phyloP scores from a whole-genome alignment of 1,139 yeast species.

The Geotrichum europaeum region DNA sequence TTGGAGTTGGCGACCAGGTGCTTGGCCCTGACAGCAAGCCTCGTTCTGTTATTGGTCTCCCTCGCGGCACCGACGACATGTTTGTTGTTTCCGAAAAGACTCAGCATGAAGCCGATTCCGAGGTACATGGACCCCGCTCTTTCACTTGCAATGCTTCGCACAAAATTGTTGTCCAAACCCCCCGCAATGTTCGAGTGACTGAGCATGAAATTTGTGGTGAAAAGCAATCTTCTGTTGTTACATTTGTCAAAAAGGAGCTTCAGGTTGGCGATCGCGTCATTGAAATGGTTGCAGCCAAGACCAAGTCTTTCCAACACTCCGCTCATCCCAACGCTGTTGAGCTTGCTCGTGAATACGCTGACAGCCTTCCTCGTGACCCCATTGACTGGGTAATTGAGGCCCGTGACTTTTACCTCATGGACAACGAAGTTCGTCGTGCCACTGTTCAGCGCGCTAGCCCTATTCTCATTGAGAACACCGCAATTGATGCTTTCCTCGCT shows the following conservation, averaged over 20 bases:
- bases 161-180: not conserved
- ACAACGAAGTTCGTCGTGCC: not conserved
- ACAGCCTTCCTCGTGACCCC: not conserved
- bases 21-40: not conserved
- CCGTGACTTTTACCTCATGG: not conserved
- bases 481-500: not conserved
- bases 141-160: not conserved
- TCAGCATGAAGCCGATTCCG: not conserved
- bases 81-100: not conserved
- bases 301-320: not conserved
- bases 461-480: not conserved
- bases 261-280: not conserved
- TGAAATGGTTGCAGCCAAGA: not conserved
- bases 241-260: not conserved
- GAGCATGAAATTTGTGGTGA: not conserved
- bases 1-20: not conserved
- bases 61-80: not conserved
- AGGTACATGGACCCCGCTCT: not conserved
- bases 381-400: not conserved
- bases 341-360: not conserved
- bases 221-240: not conserved
- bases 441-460: not conserved
- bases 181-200: not conserved
- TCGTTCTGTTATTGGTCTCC: not conserved
- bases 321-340: not conserved